Evolutionary conservation across 176 grass and related monocot genomes (phyloP).

Genomic region (Neostapfia colusana): DNA sequence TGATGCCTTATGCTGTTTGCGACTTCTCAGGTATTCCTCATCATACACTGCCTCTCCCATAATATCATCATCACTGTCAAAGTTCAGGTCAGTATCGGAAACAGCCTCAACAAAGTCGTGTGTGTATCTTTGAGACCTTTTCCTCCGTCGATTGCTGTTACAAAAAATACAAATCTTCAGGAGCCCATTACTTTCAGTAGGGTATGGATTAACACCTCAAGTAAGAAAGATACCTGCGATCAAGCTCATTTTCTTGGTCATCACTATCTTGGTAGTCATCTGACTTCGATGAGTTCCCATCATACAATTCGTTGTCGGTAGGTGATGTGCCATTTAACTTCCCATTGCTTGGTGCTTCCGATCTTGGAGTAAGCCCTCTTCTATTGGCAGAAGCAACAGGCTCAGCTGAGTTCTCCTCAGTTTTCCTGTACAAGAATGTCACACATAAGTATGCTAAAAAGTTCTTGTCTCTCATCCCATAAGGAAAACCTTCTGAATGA

Average conservation of each 20-base stretch:
- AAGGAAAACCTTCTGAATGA: conserved; percentile 1
- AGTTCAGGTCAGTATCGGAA: conserved; percentile 66
- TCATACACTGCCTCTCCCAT: conserved; percentile 99
- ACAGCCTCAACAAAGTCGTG: conserved; percentile 87
- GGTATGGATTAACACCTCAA: conserved; percentile 6
- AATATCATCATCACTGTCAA: conserved; percentile 90
- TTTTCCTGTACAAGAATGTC: conserved; percentile 62
- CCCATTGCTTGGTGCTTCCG: conserved; percentile 70
- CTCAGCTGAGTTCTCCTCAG: conserved; percentile 75
- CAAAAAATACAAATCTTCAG: conserved; percentile 34
- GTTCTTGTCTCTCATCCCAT: neutral
- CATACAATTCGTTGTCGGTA: conserved; percentile 44
- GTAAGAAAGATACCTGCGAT: conserved; percentile 69
- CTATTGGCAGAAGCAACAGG: conserved; percentile 48
- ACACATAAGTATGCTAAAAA: conserved; percentile 31
- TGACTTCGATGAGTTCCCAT: conserved; percentile 69
- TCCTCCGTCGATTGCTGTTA: conserved; percentile 84
- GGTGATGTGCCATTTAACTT: conserved; percentile 61
- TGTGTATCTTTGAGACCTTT: conserved; percentile 77
- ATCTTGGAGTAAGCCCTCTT: conserved; percentile 58
- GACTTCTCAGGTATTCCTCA: conserved; percentile 86
- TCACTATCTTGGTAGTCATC: conserved; percentile 84
- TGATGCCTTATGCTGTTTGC: conserved; percentile 68
- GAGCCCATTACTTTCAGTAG: conserved; percentile 7
- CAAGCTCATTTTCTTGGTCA: conserved; percentile 81